Conservation (phyloP, 108 stramenopile species). For the Discostella stelligeroides region DNA sequence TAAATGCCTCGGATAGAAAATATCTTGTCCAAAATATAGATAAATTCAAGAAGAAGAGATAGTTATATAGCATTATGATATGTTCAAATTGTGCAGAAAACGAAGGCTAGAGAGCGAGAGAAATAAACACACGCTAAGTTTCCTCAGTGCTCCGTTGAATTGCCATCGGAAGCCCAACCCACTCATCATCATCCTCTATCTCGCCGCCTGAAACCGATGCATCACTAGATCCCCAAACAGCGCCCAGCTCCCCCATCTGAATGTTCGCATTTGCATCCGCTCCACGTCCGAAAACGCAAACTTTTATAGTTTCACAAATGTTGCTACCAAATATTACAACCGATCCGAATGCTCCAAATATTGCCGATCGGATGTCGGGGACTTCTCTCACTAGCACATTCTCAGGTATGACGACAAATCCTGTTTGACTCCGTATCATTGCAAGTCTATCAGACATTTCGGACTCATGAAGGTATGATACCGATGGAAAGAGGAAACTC, state of each 20-base stretch:
- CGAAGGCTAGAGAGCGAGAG: too few species aligned
- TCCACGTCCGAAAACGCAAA: constrained; percentile 60
- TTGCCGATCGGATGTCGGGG: constrained; percentile 13
- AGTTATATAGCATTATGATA: too few species aligned
- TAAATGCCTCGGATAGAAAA: background rate
- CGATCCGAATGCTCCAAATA: constrained; percentile 6
- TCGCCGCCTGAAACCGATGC: background rate
- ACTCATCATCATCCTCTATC: constrained; percentile 54
- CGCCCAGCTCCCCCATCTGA: constrained; percentile 31
- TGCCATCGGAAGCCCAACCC: constrained; percentile 53
- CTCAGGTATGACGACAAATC: constrained; percentile 28
- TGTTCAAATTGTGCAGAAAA: too few species aligned
- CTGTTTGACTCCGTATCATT: constrained; percentile 18
- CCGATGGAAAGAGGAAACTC: constrained; percentile 45
- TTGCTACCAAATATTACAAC: constrained; percentile 34
- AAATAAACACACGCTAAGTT: background rate
- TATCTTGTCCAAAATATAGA: constrained; percentile 15
- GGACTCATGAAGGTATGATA: constrained; percentile 37
- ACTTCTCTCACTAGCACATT: constrained; percentile 19
- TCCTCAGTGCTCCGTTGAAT: constrained; percentile 16
- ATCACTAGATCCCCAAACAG: constrained; percentile 38
- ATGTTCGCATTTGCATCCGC: constrained; percentile 43
- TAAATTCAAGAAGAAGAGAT: constrained; percentile 7
- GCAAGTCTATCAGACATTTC: constrained; percentile 28
- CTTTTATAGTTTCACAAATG: constrained; percentile 52